These are phyloP conservation scores for Saccharomyces uvarum DNA, from an alignment of 1,139 yeast species.

Conservation along the genomic window DNA sequence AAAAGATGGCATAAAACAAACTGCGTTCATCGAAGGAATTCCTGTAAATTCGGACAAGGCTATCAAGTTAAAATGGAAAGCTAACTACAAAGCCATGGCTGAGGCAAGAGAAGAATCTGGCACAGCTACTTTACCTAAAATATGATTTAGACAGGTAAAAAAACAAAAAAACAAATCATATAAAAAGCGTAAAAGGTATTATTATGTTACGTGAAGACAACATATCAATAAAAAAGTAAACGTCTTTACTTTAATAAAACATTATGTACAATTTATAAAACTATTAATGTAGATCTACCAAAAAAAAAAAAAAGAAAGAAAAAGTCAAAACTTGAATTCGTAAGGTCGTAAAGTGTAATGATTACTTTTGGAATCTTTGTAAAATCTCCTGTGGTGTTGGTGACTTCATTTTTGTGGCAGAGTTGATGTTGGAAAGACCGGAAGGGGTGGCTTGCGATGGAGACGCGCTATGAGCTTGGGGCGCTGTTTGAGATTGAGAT, in stretches of 20 bases:
- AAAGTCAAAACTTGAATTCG: neutral
- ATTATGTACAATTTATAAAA: neutral
- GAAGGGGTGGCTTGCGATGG: neutral
- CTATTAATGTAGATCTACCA: neutral
- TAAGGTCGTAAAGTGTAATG: neutral
- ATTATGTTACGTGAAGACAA: neutral
- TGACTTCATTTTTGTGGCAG: constrained; percentile 17
- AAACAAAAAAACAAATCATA: neutral
- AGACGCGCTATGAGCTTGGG: constrained; percentile 3
- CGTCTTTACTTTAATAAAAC: neutral
- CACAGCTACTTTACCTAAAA: constrained; percentile 37
- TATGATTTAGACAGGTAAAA: constrained; percentile 11
- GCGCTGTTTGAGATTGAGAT: neutral
- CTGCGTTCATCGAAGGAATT: constrained; percentile 44
- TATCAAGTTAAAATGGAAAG: constrained; percentile 78
- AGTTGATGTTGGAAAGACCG: constrained; percentile 5
- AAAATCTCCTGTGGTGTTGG: constrained; percentile 32
- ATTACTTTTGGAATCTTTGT: constrained; percentile 27
- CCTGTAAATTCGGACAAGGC: constrained; percentile 30
- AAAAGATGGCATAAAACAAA: constrained; percentile 42
- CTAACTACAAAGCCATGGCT: constrained; percentile 48
- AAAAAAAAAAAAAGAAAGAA: neutral
- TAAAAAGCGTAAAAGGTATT: neutral
- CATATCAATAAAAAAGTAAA: neutral
- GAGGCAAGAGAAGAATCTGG: constrained; percentile 49